phyloP scores from a whole-genome alignment of 805 yeast genomes.

The Cyberlindnera lachancei region DNA sequence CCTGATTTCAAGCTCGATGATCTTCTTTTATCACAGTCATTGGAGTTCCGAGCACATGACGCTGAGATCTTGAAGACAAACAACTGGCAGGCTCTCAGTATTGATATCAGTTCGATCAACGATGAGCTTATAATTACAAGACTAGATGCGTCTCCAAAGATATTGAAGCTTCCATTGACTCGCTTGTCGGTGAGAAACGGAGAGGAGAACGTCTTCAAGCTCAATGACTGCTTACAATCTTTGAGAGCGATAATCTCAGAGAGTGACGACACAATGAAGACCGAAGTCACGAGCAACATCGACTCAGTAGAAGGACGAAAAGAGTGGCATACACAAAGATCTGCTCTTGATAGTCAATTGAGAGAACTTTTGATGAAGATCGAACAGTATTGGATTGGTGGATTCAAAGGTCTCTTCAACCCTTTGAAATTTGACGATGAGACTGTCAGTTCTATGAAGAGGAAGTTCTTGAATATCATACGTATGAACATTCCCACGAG shows the following conservation, averaged over 20 bases:
- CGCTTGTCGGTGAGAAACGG: conserved; percentile 39
- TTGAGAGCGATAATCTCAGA: conserved; percentile 44
- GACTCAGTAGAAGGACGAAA: conserved; percentile 51
- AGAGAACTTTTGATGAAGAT: conserved; percentile 45
- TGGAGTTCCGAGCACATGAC: conserved; percentile 7
- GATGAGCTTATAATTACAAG: conserved; percentile 53
- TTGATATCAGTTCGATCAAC: conserved; percentile 51
- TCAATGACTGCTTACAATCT: conserved; percentile 38
- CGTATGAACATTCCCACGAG: conserved; percentile 44
- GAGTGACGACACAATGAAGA: conserved; percentile 56
- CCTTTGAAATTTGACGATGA: conserved; percentile 22
- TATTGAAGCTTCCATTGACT: conserved; percentile 52
- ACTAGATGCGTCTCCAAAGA: conserved; percentile 33
- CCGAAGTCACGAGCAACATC: conserved; percentile 43
- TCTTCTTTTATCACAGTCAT: conserved; percentile 1
- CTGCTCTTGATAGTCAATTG: conserved; percentile 50
- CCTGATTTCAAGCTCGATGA: conserved; percentile 13
- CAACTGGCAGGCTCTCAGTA: conserved; percentile 50
- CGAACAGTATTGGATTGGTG: conserved; percentile 71
- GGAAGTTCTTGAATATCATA: conserved; percentile 32
- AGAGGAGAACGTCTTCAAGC: conserved; percentile 35
- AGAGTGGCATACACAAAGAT: conserved; percentile 74
- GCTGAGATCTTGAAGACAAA: conserved; percentile 27
- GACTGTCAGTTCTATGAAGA: conserved; percentile 27
- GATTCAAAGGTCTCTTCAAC: conserved; percentile 58